Evolutionary conservation across 2,329 filamentous ascomycete genomes (phyloP), one percentile per base, ranked within the genome.

Genomic region (Leptosphaerulina australis): DNA sequence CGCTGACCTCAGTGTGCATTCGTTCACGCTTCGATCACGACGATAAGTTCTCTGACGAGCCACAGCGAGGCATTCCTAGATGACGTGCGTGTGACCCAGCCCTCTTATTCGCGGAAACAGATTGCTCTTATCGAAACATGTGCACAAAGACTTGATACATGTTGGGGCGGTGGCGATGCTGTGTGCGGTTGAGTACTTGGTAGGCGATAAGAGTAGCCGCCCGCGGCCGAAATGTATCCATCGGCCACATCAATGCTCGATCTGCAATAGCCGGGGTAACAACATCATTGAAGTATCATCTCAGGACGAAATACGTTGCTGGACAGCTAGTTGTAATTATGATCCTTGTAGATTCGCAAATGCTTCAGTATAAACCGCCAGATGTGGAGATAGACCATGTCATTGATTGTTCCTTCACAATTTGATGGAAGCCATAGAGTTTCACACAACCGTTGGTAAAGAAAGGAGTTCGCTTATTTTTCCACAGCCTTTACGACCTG

Each of bases 171-270:
- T 41, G 36, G 36, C 20, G 11, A 20, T 35, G 41, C 36, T 51
- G 41, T 45, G 37, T 37, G 48, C 48, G 30, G 30, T 41, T 14
- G 18, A 37, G 21, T 20, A 17, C 30, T 14, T 41, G 30, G 20
- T 40, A 24, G 30, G 31, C 48, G 41, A 51, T 26, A 46, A 43
- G 29, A 43, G 35, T 21, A 46, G 12, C 41, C 41, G 25, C 48
- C 48, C 48, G 48, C 48, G 48, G 48, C 48, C 48, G 48, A 43
- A 43, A 50, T 37, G 30, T 15, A 9, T 24, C 34, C 26, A 34
- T 37, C 30, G 36, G 36, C 44, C 5, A 40, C n/a, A 31, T 20
- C 44, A 22, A 40, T 21, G 5, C 9, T 17, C 20, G 30, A 29
- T 22, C 10, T 11, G 21, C 4, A n/a, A 20, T 21, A n/a, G 14